A percentile compares a stretch with the other conserved stretches of the same genome.
Conservation (phyloP, 257 asterid genomes). For the Nicotiana undulata region DNA sequence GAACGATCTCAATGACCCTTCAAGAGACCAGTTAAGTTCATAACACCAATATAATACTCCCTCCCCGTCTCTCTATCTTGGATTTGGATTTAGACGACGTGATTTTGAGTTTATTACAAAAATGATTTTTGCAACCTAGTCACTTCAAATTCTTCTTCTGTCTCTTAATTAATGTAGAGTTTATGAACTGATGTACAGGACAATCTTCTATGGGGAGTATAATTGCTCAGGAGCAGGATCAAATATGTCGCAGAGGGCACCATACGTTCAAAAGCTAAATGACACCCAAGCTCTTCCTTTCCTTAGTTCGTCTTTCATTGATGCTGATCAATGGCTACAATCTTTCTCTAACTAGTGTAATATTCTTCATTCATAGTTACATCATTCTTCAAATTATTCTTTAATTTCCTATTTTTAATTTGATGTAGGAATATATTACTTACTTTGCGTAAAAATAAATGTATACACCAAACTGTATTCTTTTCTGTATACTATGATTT, state of each 20-base stretch:
- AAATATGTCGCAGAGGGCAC: constrained; percentile 37
- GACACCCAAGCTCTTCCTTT: constrained; percentile 65
- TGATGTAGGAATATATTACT: background rate
- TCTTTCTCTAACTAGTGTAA: constrained; percentile 13
- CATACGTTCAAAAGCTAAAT: constrained; percentile 59
- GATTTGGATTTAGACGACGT: background rate
- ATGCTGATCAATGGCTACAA: constrained; percentile 83
- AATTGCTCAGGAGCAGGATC: constrained; percentile 78
- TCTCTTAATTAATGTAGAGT: too few relatives aligned
- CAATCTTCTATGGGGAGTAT: constrained; percentile 77
- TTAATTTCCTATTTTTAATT: background rate
- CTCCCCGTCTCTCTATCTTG: background rate
- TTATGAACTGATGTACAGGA: constrained; percentile 28
- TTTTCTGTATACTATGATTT: background rate
- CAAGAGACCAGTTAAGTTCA: constrained; percentile 60
- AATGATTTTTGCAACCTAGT: too few relatives aligned
- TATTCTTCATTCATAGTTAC: background rate
- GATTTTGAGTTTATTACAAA: too few relatives aligned
- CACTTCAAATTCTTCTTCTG: too few relatives aligned
- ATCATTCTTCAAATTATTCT: background rate
- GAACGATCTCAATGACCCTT: constrained; percentile 89
- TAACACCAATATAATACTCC: background rate
- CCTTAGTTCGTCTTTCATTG: constrained; percentile 53
- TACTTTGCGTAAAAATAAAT: background rate
- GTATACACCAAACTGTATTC: background rate